Base-by-base conservation (phyloP, 176 grass and related monocot species). In the Thalia dealbata region DNA sequence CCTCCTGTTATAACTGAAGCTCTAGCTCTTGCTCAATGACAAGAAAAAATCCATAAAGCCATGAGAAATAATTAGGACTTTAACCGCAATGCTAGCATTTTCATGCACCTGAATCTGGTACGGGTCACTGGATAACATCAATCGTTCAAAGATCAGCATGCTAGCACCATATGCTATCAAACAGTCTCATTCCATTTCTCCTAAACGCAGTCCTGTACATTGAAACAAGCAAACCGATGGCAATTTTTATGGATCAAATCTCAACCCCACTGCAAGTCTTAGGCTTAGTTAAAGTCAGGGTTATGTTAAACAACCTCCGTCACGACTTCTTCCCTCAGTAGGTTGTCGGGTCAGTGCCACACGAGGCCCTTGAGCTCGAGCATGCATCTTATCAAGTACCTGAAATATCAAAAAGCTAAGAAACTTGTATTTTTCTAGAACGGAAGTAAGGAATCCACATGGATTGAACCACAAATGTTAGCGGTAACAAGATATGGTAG, bases 381-480 rank as follows among this genome's bases (percentile, higher is more conserved):
- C 95, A 84, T 97, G 95, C 90, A 97, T 97, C 78, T 97, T 97
- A 81, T 97, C 95, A 58, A 97, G 81, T 51, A 97, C 95, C 90
- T 97, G 21, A 43, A 68, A 22, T 63, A 23, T 61, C 23, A 59
- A 80, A 77, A 50, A 19, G 51, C 75, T 61, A 50, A 41, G 23
- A 61, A 72, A 50, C 61, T 3, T 68, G 70, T 79, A 42, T 44
- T 69, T 42, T 63, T 24, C 19, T 16, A 30, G 73, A 24, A 58
- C n/a, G n/a, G n/a, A n/a, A 76, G 77, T 80, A 43, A 83, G 26
- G 2, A 13, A 38, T 38, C 1, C 32, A 1, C n/a, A 4, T 4
- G 1, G 32, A 38, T 67, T 21, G 0, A 25, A 70, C 55, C 78
- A 82, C 46, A 23, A 2, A 82, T 65, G 0, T 18, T 76, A n/a